Evolutionary conservation across 1,284 basidiomycete species (phyloP).

Genomic region (Hemileccinum hortonii): DNA sequence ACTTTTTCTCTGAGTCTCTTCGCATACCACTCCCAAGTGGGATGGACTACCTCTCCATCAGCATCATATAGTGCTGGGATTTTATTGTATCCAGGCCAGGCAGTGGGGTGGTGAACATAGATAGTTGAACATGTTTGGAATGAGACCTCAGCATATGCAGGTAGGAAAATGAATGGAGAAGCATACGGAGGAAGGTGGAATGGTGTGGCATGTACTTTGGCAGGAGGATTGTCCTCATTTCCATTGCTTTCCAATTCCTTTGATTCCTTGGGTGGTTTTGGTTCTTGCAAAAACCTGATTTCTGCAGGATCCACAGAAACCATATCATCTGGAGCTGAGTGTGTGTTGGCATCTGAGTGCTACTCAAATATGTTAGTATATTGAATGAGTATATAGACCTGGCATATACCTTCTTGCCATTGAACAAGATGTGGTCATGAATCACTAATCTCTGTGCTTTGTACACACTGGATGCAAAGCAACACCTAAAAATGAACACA

Average conservation of each 20-base stretch:
- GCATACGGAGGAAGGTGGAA: constrained; percentile 89
- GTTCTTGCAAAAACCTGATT: constrained; percentile 72
- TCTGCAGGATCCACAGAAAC: constrained; percentile 83
- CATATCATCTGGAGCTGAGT: constrained; percentile 93
- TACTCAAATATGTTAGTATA: constrained; percentile 32
- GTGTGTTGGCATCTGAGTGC: constrained; percentile 86
- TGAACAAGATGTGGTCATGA: constrained; percentile 86
- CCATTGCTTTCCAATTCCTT: constrained; percentile 16
- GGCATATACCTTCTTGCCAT: constrained; percentile 79
- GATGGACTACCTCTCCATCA: constrained; percentile 84
- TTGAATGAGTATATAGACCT: constrained; percentile 1
- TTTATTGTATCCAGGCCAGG: constrained; percentile 88
- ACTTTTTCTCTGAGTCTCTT: constrained; percentile 66
- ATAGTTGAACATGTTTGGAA: constrained; percentile 91
- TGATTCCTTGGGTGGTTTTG: constrained; percentile 22
- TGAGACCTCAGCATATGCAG: constrained; percentile 90
- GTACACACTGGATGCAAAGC: constrained; percentile 89
- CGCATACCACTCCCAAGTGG: constrained; percentile 92
- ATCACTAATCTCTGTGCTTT: constrained; percentile 85
- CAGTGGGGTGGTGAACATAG: constrained; percentile 95
- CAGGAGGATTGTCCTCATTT: constrained; percentile 3
- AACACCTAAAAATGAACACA: constrained; percentile 87
- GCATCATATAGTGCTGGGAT: constrained; percentile 93
- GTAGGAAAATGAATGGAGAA: constrained; percentile 91
- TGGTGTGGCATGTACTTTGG: constrained; percentile 2